Percentiles rank a stretch among this genome's conserved stretches.
phyloP scores from a whole-genome alignment of 805 yeast genomes.

The Maudiozyma turicensis region DNA sequence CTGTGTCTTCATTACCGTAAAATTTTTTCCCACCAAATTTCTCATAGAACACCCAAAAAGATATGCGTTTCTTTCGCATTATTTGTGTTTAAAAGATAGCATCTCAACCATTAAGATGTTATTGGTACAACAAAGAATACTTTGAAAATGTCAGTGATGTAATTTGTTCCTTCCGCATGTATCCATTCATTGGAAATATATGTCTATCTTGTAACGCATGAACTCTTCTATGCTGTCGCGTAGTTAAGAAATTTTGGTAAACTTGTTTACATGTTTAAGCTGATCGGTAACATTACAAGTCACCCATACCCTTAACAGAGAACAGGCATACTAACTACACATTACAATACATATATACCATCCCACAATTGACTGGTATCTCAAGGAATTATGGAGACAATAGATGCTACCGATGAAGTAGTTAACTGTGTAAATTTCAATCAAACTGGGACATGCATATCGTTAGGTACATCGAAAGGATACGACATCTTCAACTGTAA shows the following conservation, averaged over 20 bases:
- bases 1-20: too few species aligned
- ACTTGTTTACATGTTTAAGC: not conserved
- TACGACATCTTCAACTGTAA: slow-evolving; percentile 62
- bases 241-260: not conserved
- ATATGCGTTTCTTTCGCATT: too few species aligned
- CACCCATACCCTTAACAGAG: not conserved
- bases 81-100: too few species aligned
- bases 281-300: not conserved
- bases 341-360: not conserved
- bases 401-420: slow-evolving; percentile 1
- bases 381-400: not conserved
- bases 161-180: too few species aligned
- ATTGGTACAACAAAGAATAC: too few species aligned
- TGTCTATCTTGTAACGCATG: too few species aligned
- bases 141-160: too few species aligned
- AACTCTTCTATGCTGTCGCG: too few species aligned
- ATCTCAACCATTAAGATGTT: too few species aligned
- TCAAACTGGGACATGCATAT: slow-evolving; percentile 63
- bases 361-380: not conserved
- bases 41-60: too few species aligned
- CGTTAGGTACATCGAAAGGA: slow-evolving; percentile 54
- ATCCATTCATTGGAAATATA: too few species aligned
- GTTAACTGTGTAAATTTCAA: slow-evolving; percentile 54
- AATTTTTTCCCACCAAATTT: too few species aligned
- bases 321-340: not conserved